These are phyloP conservation scores for Metarhizium anisopliae DNA, from an alignment of 2,329 filamentous ascomycete genomes.

Conservation along the genomic window DNA sequence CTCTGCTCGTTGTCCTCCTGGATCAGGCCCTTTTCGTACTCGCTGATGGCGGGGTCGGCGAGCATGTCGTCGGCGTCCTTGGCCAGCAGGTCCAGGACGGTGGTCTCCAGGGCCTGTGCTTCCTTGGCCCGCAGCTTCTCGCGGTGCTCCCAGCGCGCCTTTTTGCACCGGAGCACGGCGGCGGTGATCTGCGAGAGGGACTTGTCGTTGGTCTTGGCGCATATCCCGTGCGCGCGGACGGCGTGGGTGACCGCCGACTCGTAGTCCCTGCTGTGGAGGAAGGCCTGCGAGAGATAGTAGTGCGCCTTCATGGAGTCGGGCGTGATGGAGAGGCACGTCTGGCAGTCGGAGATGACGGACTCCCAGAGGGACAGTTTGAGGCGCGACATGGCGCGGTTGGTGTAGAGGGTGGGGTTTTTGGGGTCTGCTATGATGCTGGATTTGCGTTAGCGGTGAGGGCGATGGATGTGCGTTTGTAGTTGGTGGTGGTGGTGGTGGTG, in stretches of 20 bases:
- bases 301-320: conserved; percentile 66
- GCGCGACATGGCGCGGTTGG: conserved; percentile 79
- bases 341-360: conserved; percentile 68
- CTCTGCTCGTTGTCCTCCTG: conserved; percentile 37
- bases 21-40: conserved; percentile 40
- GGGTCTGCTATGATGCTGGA: conserved; percentile 67
- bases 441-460: no score
- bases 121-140: conserved; percentile 54
- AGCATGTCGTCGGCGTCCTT: conserved; percentile 35
- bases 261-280: conserved; percentile 56
- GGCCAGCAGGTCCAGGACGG: conserved; percentile 46
- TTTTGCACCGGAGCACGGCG: conserved; percentile 72
- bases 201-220: conserved; percentile 52
- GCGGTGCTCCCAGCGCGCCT: conserved; percentile 70
- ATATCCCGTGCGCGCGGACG: conserved; percentile 62
- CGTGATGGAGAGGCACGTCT: conserved; percentile 61
- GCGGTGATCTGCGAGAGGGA: conserved; percentile 63
- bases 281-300: conserved; percentile 76
- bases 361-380: conserved; percentile 67
- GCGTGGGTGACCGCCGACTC: conserved; percentile 66
- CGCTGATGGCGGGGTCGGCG: conserved; percentile 27
- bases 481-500: no score
- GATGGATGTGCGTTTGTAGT: no score
- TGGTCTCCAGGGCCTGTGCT: conserved; percentile 47
- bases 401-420: conserved; percentile 70